A percentile compares a stretch with the other conserved stretches of the same genome.
phyloP scores from a whole-genome alignment of 2,329 filamentous ascomycete species.

The Lecanicillium sp. region DNA sequence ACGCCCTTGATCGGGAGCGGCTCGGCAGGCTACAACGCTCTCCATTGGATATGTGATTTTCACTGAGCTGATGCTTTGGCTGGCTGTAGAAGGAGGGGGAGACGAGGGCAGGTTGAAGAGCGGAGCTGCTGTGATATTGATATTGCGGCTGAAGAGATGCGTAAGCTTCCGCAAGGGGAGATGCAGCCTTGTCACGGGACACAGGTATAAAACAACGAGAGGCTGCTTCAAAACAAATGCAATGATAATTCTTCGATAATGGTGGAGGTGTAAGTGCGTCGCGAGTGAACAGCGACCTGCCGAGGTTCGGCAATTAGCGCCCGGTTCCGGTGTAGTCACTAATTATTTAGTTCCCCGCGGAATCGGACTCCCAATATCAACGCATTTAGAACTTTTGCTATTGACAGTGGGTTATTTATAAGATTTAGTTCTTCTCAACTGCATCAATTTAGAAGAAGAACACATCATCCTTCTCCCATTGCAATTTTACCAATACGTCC shows the following conservation, averaged over 20 bases:
- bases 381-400: too few relatives aligned
- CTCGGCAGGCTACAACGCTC: conserved; percentile 5
- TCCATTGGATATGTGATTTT: not conserved
- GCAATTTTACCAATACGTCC: conserved; percentile 44
- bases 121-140: too few relatives aligned
- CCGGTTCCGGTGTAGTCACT: not conserved
- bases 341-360: not conserved
- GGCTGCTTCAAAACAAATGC: not conserved
- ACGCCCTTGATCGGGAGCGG: not conserved
- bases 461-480: conserved; percentile 66
- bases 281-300: not conserved
- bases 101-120: too few relatives aligned
- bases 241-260: not conserved
- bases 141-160: too few relatives aligned
- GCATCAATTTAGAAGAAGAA: conserved; percentile 60
- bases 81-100: not conserved
- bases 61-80: not conserved
- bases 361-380: too few relatives aligned
- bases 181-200: too few relatives aligned
- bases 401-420: too few relatives aligned
- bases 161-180: too few relatives aligned
- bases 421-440: too few relatives aligned
- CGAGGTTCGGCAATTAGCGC: conserved; percentile 6
- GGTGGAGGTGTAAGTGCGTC: not conserved
- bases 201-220: too few relatives aligned